Evolutionary conservation across 495 filamentous ascomycete species (phyloP).

Genomic region (Aspergillus bridgeri): DNA sequence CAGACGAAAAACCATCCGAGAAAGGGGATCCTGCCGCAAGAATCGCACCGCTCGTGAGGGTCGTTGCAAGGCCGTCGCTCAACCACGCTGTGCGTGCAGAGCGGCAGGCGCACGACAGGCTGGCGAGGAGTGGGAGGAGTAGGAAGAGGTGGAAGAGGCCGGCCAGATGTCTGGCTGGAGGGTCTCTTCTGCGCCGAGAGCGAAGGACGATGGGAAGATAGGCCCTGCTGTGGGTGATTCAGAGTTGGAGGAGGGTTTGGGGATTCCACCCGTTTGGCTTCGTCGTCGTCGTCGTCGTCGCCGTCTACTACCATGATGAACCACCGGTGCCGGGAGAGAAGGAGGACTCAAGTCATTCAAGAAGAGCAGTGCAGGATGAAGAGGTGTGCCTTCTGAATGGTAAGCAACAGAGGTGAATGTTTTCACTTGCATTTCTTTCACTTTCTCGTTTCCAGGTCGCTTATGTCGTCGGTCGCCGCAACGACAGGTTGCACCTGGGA

Average conservation of each 20-base stretch:
- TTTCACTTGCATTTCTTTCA: not conserved
- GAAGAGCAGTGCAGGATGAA: no score
- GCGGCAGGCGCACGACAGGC: not conserved
- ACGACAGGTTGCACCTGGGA: not conserved
- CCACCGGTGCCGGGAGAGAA: not conserved
- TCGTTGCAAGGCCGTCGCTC: conserved; percentile 13
- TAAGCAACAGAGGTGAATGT: not conserved
- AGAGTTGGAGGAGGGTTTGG: not conserved
- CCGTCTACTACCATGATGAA: not conserved
- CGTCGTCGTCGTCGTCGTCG: not conserved
- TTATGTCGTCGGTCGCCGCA: not conserved
- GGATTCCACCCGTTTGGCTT: not conserved
- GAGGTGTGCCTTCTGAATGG: not conserved
- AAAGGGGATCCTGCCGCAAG: conserved; percentile 44
- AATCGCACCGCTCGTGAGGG: conserved; percentile 40
- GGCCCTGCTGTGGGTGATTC: not conserved
- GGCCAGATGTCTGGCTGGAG: not conserved
- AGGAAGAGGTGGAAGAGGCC: not conserved
- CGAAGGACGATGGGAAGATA: not conserved
- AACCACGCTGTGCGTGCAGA: conserved; percentile 17
- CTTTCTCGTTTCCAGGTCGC: not conserved
- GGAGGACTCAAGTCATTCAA: no score
- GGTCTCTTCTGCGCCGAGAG: not conserved
- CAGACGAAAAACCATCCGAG: conserved; percentile 69
- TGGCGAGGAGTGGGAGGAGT: not conserved